Percentiles rank a stretch among this genome's conserved stretches.
Conservation (phyloP, 306 rosid genomes). For the Ziziphus jujuba region DNA sequence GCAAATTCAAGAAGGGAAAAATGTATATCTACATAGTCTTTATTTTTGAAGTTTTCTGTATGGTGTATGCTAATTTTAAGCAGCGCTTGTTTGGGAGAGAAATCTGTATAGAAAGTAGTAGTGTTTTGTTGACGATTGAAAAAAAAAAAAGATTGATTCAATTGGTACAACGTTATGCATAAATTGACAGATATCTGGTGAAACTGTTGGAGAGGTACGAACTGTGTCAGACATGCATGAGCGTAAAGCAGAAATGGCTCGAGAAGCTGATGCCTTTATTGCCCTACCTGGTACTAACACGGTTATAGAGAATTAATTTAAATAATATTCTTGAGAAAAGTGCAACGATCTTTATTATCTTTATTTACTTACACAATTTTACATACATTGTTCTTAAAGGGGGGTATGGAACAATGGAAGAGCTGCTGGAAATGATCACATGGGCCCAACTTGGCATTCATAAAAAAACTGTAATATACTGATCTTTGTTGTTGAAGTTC, state of each 20-base stretch:
- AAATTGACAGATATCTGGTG: slow-evolving; percentile 80
- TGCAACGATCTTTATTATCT: not conserved
- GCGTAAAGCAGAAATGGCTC: slow-evolving; percentile 94
- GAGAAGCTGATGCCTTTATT: slow-evolving; percentile 87
- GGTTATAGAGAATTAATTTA: not conserved
- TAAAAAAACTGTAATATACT: slow-evolving; percentile 64
- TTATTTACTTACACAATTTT: not conserved
- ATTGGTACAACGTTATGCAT: slow-evolving; percentile 21
- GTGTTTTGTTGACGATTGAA: slow-evolving; percentile 3
- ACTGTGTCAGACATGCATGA: slow-evolving; percentile 94
- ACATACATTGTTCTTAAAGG: slow-evolving; percentile 38
- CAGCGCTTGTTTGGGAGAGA: not conserved
- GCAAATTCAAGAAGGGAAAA: too few species aligned
- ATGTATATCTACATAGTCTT: too few species aligned
- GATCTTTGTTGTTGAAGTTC: slow-evolving; percentile 16
- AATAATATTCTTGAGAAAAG: not conserved
- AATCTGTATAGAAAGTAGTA: not conserved
- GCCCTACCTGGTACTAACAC: slow-evolving; percentile 83
- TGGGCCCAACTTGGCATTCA: slow-evolving; percentile 98
- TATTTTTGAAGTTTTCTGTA: not conserved
- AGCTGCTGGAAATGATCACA: slow-evolving; percentile 89
- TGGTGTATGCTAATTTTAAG: too few species aligned
- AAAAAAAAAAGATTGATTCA: slow-evolving; percentile 17
- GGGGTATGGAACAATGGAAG: slow-evolving; percentile 99
- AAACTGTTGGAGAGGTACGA: slow-evolving; percentile 88